Base-by-base conservation (phyloP, 495 filamentous ascomycete species). In the Bombardia bombarda region DNA sequence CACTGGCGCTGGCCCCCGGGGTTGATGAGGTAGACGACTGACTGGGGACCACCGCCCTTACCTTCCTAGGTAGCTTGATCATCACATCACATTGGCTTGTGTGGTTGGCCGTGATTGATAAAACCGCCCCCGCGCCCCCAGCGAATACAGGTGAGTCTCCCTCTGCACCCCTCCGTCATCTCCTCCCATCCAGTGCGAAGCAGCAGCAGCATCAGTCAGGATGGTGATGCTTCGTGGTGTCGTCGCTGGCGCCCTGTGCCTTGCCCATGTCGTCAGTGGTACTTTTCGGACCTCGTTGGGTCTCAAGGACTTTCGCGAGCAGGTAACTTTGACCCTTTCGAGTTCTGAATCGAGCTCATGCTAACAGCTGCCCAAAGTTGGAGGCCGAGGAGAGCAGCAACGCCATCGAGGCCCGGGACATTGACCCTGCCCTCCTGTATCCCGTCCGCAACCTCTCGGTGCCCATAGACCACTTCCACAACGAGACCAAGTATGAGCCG, bases 401-500 rank as follows among this genome's bases (percentile, higher is more conserved):
- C 32, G 26, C 21, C 28, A 23, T 36, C 28, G 13, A n/a, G 4
- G 14, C 33, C 34, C 38, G 38, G 7, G 47, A 50, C 12, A 21
- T 35, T 17, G 42, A 51, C 17, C 48, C 51, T 2, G 23, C 47
- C 5, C 17, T 36, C 3, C 32, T 52, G 18, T 61, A 61, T 32
- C 56, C 50, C 32, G 45, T 57, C 12, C 68, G 80, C 62, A 80
- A 78, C 51, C 58, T 88, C 50, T 72, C 75, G 5, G 77, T 80
- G 2, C 83, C 83, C 17, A 65, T 87, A 25, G 83, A 89, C 61
- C 82, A 87, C 51, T 89, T 86, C 66, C 80, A 78, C 60, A 83
- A 86, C 57, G 76, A 83, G 45, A 70, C 76, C 7, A 57, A 60
- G 33, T 87, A 87, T 52, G 79, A 75, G 52, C 82, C 83, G n/a